Evolutionary conservation across 176 grass and related monocot species (phyloP), one percentile per base, ranked within the genome.

Genomic region (Otatea glauca): DNA sequence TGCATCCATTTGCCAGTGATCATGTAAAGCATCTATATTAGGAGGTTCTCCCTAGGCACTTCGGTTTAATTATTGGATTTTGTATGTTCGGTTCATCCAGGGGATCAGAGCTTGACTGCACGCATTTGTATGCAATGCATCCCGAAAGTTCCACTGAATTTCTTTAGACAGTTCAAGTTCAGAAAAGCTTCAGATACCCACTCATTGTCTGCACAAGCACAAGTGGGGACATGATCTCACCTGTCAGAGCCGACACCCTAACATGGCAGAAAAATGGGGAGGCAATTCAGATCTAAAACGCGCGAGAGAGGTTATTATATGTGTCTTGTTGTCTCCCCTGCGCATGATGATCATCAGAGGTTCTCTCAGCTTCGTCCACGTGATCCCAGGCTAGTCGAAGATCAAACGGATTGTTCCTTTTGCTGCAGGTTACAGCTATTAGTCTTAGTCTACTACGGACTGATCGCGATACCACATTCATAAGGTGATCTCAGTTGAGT

Each of bases 181-280:
- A 35, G 24, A 84, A 84, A 84, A 84, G 75, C 75, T 80, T 15
- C 39, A 74, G 69, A 79, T 44, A 74, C 10, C 56, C 41, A 74
- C 81, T 59, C 75, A 39, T 79, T 47, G 48, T 12, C 59, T 38
- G 48, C 68, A 79, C 75, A 79, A 65, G 45, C 60, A 32, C 34
- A 21, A 66, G 86, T 61, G 72, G 50, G n/a, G 54, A 2, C 53
- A 51, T 51, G 4, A 51, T 42, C 59, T 74, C 59, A 16, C 14
- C 66, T 55, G 66, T 56, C 66, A 74, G 67, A 59, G 81, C 75
- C 87, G 81, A 68, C 68, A 89, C 55, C 48, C 51, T 75, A 75
- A 79, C 76, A 75, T 75, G 87, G 20, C 34, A 50, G 21, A 70
- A 39, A 68, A 75, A 53, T 61, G 35, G 4, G 4, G 6, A 79